Evolutionary conservation across 768 basidiomycete genomes (phyloP), one percentile per base, ranked within the genome.

Genomic region (Tricholoma terreum): DNA sequence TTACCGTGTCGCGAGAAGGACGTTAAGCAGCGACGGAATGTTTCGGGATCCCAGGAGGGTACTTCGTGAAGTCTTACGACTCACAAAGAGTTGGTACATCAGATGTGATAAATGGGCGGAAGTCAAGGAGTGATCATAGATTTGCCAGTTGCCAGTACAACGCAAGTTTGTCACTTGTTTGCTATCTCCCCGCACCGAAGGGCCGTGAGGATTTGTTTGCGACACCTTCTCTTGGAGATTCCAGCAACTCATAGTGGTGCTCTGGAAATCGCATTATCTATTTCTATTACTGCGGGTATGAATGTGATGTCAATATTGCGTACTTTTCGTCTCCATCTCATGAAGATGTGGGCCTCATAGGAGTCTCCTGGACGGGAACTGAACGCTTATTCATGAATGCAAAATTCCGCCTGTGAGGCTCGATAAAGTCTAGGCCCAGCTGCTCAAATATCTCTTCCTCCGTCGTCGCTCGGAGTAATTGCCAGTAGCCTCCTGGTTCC

Each of bases 361-460:
- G 7, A 8, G 2, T 48, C 46, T 17, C n/a, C 15, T 31, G 27
- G 15, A 10, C 8, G 9, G n/a, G 27, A 17, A 17, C 24, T 30
- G 40, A 24, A 54, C 38, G 22, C 9, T 43, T 17, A 30, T 31
- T 27, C 10, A 52, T 19, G 31, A 45, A 58, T 6, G 22, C 50
- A 62, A 77, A 75, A 62, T 77, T 78, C 30, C 78, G 70, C 55
- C 69, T 68, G 46, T 66, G 59, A 0, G 80, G 78, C 43, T 66
- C 66, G 17, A 80, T 63, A 50, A 72, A 79, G 17, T 72, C 69
- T 70, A 80, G 71, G 0, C 75, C 77, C 31, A 84, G 65, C 53
- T 77, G 70, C 5, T 63, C 63, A 53, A 84, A 67, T 12, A 84
- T 72, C 8, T 70, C 72, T 53, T 78, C 72, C 65, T 84, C 83